Percentiles rank a stretch among this genome's conserved stretches.
These are phyloP conservation scores for Aspergillus sp. DNA, from an alignment of 2,329 filamentous ascomycete genomes.

Conservation along the genomic window DNA sequence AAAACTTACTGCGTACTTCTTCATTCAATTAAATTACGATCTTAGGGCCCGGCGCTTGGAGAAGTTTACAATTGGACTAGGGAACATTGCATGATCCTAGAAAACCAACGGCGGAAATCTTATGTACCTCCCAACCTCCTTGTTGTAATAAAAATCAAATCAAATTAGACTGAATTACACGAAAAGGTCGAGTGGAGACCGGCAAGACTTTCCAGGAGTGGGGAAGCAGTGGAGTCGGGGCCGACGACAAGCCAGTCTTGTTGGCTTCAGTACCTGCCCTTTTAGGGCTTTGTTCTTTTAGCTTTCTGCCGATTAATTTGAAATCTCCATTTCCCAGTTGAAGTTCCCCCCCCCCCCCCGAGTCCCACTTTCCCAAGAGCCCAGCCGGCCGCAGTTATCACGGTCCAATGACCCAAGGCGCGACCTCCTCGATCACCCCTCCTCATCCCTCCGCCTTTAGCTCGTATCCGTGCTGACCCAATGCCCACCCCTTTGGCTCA, in stretches of 20 bases:
- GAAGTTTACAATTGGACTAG: not conserved
- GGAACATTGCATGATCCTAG: not conserved
- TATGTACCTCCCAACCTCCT: no score
- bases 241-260: not conserved
- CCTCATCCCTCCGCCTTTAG: constrained; percentile 10
- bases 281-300: not conserved
- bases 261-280: not conserved
- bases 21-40: no score
- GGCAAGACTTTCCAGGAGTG: no score
- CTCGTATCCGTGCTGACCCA: constrained; percentile 11
- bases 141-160: no score
- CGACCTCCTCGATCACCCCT: constrained; percentile 11
- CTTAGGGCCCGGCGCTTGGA: not conserved
- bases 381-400: not conserved
- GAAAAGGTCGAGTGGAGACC: no score
- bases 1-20: no score
- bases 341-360: not conserved
- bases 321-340: not conserved
- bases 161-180: no score
- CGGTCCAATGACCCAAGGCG: constrained; percentile 3
- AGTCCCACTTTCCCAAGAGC: not conserved
- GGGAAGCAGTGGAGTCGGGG: no score
- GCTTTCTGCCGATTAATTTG: not conserved
- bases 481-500: constrained; percentile 22
- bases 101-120: no score